These are phyloP conservation scores for Colletotrichum sp. DNA, from an alignment of 2,329 filamentous ascomycete genomes.

Conservation along the genomic window DNA sequence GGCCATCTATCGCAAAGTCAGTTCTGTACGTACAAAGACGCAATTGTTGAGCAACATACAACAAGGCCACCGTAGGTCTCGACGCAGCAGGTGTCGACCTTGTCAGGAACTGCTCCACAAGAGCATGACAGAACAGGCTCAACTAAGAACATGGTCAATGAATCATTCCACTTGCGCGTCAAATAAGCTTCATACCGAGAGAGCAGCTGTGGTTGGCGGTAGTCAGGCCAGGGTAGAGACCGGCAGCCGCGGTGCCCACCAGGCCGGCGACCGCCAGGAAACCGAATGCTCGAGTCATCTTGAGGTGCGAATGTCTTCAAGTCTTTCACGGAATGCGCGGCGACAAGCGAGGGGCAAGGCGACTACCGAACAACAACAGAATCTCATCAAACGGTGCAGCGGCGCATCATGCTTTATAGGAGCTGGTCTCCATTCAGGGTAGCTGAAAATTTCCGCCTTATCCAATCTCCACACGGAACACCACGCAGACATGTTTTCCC, in stretches of 20 bases:
- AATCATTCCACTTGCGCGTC: neutral
- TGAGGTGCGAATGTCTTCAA: neutral
- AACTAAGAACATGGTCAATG: conserved; percentile 23
- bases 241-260: conserved; percentile 36
- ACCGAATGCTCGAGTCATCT: conserved; percentile 30
- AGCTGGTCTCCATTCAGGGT: neutral
- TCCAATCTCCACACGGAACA: conserved; percentile 14
- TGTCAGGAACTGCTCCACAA: conserved; percentile 41
- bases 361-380: neutral
- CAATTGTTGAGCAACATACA: conserved; percentile 27
- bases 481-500: neutral
- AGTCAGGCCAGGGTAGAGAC: conserved; percentile 49
- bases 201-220: conserved; percentile 62
- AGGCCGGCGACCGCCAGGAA: conserved; percentile 29
- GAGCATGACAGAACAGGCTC: conserved; percentile 53
- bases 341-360: neutral
- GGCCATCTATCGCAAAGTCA: conserved; percentile 39
- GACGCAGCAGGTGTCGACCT: conserved; percentile 66
- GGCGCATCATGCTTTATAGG: neutral
- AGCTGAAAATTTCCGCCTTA: neutral
- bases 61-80: conserved; percentile 70
- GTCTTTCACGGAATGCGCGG: neutral
- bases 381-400: neutral
- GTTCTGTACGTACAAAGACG: neutral
- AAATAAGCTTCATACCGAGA: conserved; percentile 38